Percentiles rank a stretch among this genome's conserved stretches.
These are phyloP conservation scores for Fraxinus pennsylvanica DNA, from an alignment of 257 asterid species.

Conservation along the genomic window DNA sequence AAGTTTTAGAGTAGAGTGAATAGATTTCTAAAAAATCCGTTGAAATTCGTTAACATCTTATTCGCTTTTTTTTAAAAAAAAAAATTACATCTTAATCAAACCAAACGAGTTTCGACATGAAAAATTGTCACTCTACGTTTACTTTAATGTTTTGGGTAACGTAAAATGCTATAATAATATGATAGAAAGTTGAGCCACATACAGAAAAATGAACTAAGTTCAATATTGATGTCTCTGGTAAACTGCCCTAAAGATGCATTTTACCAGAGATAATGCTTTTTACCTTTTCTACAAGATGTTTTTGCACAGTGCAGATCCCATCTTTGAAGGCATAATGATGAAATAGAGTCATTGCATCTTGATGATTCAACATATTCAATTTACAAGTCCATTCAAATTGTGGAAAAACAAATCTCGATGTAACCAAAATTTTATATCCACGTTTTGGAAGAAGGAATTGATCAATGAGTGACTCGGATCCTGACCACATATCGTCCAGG, in stretches of 20 bases:
- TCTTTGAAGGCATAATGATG: slow-evolving; percentile 32
- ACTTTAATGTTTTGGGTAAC: not conserved
- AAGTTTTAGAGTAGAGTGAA: no score
- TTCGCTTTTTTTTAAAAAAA: no score
- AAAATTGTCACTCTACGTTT: not conserved
- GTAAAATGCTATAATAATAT: no score
- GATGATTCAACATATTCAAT: slow-evolving; percentile 28
- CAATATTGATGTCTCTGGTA: no score
- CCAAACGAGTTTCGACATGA: not conserved
- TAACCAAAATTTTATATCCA: slow-evolving; percentile 34
- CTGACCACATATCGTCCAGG: slow-evolving; percentile 43
- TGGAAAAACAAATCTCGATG: slow-evolving; percentile 35
- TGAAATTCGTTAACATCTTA: no score
- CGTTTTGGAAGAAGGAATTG: slow-evolving; percentile 22
- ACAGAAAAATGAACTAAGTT: no score
- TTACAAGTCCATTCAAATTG: slow-evolving; percentile 30
- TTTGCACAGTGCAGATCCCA: slow-evolving; percentile 20
- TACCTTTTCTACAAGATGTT: slow-evolving; percentile 40
- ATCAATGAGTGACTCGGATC: slow-evolving; percentile 30
- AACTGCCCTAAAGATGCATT: not conserved
- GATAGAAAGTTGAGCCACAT: not conserved
- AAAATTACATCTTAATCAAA: not conserved
- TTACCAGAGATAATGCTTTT: not conserved
- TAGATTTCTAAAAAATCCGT: no score
- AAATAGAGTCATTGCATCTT: slow-evolving; percentile 36